Evolutionary conservation across 176 grass and related monocot genomes (phyloP).

Genomic region (Rhynchospora breviuscula): DNA sequence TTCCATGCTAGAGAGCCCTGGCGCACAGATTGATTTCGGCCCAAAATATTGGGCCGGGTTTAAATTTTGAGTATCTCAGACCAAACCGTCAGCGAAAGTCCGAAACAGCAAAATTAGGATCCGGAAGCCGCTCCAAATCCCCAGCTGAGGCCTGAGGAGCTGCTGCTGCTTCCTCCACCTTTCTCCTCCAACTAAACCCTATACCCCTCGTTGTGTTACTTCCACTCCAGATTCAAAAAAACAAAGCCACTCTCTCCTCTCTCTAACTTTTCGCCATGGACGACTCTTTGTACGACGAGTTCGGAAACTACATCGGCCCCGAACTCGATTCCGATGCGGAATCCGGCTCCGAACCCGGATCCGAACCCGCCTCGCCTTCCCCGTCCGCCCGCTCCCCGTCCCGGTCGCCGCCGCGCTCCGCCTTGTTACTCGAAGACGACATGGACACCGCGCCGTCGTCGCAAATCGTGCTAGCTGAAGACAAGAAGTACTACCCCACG

Average conservation of each 20-base stretch:
- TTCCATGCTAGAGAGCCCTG: too few species aligned
- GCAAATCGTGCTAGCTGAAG: conserved; percentile 84
- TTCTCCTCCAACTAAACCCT: too few species aligned
- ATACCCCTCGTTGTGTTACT: too few species aligned
- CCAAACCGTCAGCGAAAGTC: too few species aligned
- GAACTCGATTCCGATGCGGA: conserved; percentile 78
- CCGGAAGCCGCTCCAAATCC: too few species aligned
- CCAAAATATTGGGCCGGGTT: too few species aligned
- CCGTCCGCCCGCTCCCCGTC: conserved; percentile 38
- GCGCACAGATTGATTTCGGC: too few species aligned
- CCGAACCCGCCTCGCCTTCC: conserved; percentile 37
- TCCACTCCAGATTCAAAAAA: background rate
- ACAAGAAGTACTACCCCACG: conserved; percentile 99
- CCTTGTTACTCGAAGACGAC: conserved; percentile 46
- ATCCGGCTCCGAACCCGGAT: conserved; percentile 10
- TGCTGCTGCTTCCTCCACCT: too few species aligned
- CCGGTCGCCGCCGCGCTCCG: conserved; percentile 37
- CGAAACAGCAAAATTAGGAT: too few species aligned
- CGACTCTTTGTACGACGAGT: conserved; percentile 98
- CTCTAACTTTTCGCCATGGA: conserved; percentile 52
- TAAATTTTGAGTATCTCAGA: too few species aligned
- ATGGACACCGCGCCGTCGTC: conserved; percentile 44
- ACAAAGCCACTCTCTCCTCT: background rate
- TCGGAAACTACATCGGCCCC: conserved; percentile 98
- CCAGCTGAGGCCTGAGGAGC: too few species aligned